phyloP scores from a whole-genome alignment of 257 asterid genomes.

The Solanum chmielewskii region DNA sequence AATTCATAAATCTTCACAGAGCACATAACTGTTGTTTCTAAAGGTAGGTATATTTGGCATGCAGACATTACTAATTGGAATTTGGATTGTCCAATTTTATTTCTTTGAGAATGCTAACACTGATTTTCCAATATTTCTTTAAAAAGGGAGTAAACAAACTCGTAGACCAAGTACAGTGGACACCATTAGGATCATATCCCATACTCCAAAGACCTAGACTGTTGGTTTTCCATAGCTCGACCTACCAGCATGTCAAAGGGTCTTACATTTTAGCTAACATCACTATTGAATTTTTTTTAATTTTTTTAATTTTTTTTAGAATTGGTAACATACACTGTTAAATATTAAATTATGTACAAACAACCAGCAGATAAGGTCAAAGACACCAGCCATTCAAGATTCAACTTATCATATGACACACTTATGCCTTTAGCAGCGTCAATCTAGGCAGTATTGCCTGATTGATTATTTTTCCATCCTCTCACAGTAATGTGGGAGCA shows the following conservation, averaged over 20 bases:
- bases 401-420: not conserved
- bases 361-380: not conserved
- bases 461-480: not conserved
- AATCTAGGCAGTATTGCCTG: not conserved
- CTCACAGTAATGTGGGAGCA: not conserved
- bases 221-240: not conserved
- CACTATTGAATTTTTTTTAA: not conserved
- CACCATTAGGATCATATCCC: not conserved
- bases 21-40: not conserved
- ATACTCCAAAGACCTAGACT: not conserved
- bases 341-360: not conserved
- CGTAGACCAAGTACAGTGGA: not conserved
- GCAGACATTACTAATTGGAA: not conserved
- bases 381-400: not conserved
- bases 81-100: not conserved
- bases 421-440: not conserved
- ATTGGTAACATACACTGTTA: not conserved
- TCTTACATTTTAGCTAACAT: not conserved
- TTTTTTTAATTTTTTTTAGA: too few species aligned
- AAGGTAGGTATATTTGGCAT: not conserved
- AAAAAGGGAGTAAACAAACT: not conserved
- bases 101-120: not conserved
- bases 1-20: not conserved
- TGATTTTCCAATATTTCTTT: not conserved
- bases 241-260: not conserved